phyloP scores from a whole-genome alignment of 2,329 filamentous ascomycete species.

The Aspergillus sp. region DNA sequence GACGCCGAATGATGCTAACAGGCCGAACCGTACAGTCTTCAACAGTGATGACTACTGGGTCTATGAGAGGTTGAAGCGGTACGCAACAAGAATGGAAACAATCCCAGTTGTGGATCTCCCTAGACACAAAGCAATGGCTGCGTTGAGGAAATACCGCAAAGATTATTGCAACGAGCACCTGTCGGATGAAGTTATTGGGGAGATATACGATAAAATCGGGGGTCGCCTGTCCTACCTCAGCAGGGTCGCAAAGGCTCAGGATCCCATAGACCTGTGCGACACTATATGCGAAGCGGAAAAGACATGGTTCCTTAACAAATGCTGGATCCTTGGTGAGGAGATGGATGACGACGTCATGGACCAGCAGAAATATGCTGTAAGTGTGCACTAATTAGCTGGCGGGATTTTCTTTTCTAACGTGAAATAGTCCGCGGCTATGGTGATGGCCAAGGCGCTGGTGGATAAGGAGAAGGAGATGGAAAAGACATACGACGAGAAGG shows the following conservation, averaged over 20 bases:
- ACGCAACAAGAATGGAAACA: conserved; percentile 93
- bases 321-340: conserved; percentile 71
- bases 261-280: conserved; percentile 80
- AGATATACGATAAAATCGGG: conserved; percentile 83
- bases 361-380: conserved; percentile 89
- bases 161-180: conserved; percentile 70
- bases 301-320: conserved; percentile 77
- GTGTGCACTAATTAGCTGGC: conserved; percentile 33
- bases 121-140: conserved; percentile 72
- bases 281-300: conserved; percentile 70
- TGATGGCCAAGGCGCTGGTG: conserved; percentile 87
- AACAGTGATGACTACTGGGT: conserved; percentile 99
- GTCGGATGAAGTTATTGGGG: conserved; percentile 58
- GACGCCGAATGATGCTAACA: background rate
- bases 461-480: conserved; percentile 69
- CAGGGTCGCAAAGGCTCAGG: conserved; percentile 77
- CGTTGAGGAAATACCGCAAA: conserved; percentile 75
- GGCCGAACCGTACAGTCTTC: conserved; percentile 62
- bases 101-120: conserved; percentile 81
- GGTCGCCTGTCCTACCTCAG: conserved; percentile 86
- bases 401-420: conserved; percentile 15
- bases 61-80: conserved; percentile 88
- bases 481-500: conserved; percentile 62
- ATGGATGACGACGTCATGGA: conserved; percentile 99
- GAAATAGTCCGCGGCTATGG: conserved; percentile 79